phyloP scores from a whole-genome alignment of 257 asterid genomes.

The Leptodermis oblonga region DNA sequence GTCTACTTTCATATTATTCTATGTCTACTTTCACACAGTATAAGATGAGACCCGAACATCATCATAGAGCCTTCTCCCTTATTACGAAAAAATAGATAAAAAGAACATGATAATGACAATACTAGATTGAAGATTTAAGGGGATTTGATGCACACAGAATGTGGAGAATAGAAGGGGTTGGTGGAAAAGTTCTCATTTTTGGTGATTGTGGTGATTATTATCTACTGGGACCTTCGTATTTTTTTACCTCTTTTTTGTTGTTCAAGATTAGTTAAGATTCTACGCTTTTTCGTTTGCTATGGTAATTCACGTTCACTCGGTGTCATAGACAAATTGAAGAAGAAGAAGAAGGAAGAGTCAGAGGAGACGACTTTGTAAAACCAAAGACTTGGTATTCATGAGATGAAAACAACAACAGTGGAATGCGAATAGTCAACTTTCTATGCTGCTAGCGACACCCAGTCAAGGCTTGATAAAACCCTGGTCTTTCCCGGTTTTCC shows the following conservation, averaged over 20 bases:
- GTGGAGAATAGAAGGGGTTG: too few species aligned
- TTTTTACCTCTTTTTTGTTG: neutral
- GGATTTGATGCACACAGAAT: too few species aligned
- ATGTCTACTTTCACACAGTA: too few species aligned
- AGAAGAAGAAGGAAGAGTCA: constrained; percentile 6
- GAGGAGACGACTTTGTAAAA: neutral
- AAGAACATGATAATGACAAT: too few species aligned
- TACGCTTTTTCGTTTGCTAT: constrained; percentile 7
- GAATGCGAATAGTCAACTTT: constrained; percentile 28
- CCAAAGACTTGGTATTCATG: neutral
- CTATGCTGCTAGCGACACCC: constrained; percentile 21
- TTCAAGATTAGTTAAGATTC: neutral
- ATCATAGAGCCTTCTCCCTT: too few species aligned
- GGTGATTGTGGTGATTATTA: too few species aligned
- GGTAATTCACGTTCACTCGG: constrained; percentile 7
- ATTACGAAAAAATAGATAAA: too few species aligned
- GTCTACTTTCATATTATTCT: too few species aligned
- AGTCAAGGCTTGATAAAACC: constrained; percentile 29
- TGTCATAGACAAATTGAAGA: constrained; percentile 3
- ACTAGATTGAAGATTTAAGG: too few species aligned
- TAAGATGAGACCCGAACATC: too few species aligned
- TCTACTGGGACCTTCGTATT: neutral
- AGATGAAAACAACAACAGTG: neutral
- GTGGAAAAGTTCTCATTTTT: too few species aligned
- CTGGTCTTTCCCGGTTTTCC: neutral